These are phyloP conservation scores for Calvatia gigantea DNA, from an alignment of 768 basidiomycete species.

Conservation along the genomic window DNA sequence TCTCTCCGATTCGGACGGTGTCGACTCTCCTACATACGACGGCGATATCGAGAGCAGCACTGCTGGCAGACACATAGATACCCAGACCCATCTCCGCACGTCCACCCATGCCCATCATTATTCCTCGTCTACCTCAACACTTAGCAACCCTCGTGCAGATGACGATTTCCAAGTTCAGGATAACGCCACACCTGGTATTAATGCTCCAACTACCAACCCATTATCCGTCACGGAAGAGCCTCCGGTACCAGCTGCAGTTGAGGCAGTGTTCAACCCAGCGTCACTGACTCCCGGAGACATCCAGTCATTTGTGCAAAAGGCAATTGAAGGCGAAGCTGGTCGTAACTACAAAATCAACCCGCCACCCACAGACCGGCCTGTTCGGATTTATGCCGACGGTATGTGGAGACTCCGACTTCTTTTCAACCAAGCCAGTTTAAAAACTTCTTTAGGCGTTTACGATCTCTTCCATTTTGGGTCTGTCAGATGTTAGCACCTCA, in stretches of 20 bases:
- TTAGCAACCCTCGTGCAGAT: constrained; percentile 38
- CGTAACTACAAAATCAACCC: constrained; percentile 80
- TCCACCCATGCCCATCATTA: constrained; percentile 32
- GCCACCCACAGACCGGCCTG: constrained; percentile 77
- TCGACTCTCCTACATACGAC: constrained; percentile 87
- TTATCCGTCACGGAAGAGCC: constrained; percentile 31
- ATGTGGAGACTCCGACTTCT: constrained; percentile 20
- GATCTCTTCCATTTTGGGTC: constrained; percentile 97
- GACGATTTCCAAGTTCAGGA: constrained; percentile 14
- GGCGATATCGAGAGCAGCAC: constrained; percentile 84
- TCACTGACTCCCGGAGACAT: constrained; percentile 74
- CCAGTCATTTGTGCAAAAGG: constrained; percentile 68
- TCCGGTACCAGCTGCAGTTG: constrained; percentile 33
- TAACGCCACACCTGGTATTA: constrained; percentile 27
- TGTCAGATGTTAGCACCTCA: constrained; percentile 18
- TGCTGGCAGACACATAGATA: constrained; percentile 41
- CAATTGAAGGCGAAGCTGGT: constrained; percentile 66
- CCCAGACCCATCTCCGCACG: constrained; percentile 23
- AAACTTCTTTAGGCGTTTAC: constrained; percentile 69
- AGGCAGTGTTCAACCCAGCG: constrained; percentile 56
- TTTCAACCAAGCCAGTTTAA: not conserved
- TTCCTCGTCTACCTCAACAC: constrained; percentile 51
- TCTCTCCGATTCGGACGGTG: constrained; percentile 67
- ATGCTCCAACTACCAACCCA: constrained; percentile 29
- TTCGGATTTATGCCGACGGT: constrained; percentile 95